These are phyloP conservation scores for Penicillium bovifimosum DNA, from an alignment of 495 filamentous ascomycete species.

Conservation along the genomic window DNA sequence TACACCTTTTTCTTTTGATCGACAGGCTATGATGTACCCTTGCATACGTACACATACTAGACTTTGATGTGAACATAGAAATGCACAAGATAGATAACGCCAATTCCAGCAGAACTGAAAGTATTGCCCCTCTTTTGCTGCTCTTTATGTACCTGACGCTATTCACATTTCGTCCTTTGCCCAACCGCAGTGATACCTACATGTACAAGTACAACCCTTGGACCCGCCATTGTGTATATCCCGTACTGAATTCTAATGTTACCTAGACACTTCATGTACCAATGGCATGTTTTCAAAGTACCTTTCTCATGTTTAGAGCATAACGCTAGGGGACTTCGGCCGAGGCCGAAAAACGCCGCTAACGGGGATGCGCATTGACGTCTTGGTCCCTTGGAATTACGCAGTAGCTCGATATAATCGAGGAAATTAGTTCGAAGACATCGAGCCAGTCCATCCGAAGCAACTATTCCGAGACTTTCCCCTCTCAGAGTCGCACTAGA, in stretches of 20 bases:
- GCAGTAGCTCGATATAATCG: background rate
- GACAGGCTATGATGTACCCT: background rate
- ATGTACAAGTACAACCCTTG: background rate
- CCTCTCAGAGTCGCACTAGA: background rate
- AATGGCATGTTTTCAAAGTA: background rate
- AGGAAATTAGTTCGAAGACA: background rate
- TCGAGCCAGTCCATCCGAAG: background rate
- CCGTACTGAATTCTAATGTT: background rate
- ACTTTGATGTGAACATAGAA: no score
- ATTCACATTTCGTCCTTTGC: no score
- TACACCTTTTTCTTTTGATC: background rate
- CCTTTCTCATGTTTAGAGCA: background rate
- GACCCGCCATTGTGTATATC: background rate
- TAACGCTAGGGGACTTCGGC: background rate
- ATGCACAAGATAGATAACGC: no score
- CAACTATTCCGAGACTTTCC: background rate
- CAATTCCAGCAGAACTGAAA: no score
- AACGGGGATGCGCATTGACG: background rate
- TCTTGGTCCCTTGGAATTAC: background rate
- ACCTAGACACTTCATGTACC: background rate
- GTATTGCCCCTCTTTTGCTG: background rate
- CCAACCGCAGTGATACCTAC: background rate
- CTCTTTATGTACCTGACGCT: background rate
- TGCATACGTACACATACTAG: no score
- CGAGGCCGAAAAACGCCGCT: background rate